These are phyloP conservation scores for Tagetes erecta DNA, from an alignment of 129 eudicot species.

Conservation along the genomic window DNA sequence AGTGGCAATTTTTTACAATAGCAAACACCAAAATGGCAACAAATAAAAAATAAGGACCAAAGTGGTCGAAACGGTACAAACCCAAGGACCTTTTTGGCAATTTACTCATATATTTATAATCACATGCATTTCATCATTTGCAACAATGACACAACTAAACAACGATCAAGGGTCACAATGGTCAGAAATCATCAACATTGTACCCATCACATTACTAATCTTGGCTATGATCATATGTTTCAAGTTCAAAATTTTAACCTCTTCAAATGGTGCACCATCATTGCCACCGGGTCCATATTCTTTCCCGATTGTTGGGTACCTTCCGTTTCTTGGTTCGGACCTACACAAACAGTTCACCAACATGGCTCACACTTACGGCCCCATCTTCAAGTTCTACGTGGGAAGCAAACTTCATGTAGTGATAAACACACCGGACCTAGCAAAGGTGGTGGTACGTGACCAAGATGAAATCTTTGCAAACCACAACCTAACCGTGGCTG, in stretches of 20 bases:
- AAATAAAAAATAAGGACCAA: too few relatives aligned
- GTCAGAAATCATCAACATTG: neutral
- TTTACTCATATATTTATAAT: neutral
- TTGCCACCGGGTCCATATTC: constrained; percentile 47
- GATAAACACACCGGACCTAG: neutral
- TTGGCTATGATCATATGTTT: neutral
- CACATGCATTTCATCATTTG: neutral
- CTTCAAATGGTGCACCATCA: constrained; percentile 16
- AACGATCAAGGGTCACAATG: neutral
- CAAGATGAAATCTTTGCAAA: constrained; percentile 24
- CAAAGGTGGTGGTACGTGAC: constrained; percentile 9
- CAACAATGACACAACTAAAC: constrained; percentile 9
- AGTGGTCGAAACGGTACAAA: too few relatives aligned
- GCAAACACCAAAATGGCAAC: too few relatives aligned
- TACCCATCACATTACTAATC: neutral
- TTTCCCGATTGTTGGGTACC: constrained; percentile 48
- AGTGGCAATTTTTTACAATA: too few relatives aligned
- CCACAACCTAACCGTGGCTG: neutral
- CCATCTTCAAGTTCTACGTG: constrained; percentile 10
- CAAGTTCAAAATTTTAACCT: neutral
- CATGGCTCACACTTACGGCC: constrained; percentile 14
- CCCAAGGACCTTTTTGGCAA: too few relatives aligned
- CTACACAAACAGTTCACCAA: constrained; percentile 4
- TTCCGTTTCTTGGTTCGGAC: constrained; percentile 37
- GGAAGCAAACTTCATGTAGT: constrained; percentile 19